Base-by-base conservation (phyloP, 306 rosid species). In the Cucurbita argyrosperma region DNA sequence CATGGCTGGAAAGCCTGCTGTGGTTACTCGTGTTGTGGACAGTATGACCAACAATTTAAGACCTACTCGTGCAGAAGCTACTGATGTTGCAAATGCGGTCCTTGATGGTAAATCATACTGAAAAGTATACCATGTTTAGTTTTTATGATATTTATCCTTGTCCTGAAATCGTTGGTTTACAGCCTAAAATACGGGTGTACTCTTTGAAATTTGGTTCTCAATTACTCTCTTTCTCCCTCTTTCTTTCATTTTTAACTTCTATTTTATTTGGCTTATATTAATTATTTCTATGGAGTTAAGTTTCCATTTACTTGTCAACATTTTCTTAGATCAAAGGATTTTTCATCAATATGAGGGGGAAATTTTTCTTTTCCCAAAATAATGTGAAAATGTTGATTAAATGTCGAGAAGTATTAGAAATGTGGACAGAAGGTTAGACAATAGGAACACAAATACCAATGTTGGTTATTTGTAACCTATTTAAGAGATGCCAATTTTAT, bases 1-100 rank as follows among this genome's bases (percentile, higher is more conserved):
- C 79, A 95, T 95, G 99, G 99, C 96, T 72, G 99, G 99, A 82
- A 95, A 95, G 77, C 97, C 99, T 82, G 97, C 99, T n/a, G 99
- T 95, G 61, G 85, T 95, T 42, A 95, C 99, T 13, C 99, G 97
- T 83, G 99, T 95, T 74, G 99, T 95, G 79, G 99, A 95, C 74
- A 91, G 97, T 70, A 95, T 95, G 99, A 95, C 99, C 13, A 88
- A 86, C 91, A 95, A 95, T 87, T 84, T 95, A 82, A 83, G 99
- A 50, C 99, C 99, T 76, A 95, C 99, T 78, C 99, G 99, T 84
- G 99, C 99, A n/a, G 99, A 95, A 85, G 99, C 99, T 72, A 95
- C 99, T 62, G 99, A 95, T 83, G 97, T 95, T 81, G 99, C 99
- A 74, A 95, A 95, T 86, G 99, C 99, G 70, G 96, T 95, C 70